Conservation (phyloP, 2,329 filamentous ascomycete species). For the Dactylellina cionopaga region DNA sequence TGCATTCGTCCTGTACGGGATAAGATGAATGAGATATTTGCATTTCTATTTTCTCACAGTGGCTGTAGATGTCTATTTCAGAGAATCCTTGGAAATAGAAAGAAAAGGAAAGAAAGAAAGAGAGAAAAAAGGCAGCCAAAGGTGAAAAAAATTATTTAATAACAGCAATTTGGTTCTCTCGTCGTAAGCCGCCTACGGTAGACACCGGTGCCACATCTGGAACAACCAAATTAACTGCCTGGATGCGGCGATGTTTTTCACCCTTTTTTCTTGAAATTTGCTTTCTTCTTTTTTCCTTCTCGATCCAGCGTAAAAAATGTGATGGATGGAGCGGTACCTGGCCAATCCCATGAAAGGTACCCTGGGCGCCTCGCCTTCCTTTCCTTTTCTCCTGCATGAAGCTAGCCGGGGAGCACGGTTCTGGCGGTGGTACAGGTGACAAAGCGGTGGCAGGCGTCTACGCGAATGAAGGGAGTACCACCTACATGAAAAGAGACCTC, state of each 20-base stretch:
- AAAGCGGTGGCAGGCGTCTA: background rate
- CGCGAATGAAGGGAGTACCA: background rate
- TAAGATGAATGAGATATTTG: background rate
- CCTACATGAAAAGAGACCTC: no score
- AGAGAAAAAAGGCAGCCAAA: background rate
- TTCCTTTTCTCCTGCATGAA: constrained; percentile 49
- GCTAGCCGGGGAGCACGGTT: constrained; percentile 18
- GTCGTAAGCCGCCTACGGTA: constrained; percentile 22
- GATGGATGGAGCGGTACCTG: constrained; percentile 28
- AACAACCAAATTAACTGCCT: constrained; percentile 33
- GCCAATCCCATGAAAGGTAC: constrained; percentile 40
- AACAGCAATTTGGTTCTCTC: background rate
- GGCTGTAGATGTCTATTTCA: no score
- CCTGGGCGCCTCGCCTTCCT: constrained; percentile 52
- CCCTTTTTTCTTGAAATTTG: background rate
- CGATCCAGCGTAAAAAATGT: constrained; percentile 28
- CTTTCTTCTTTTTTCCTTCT: constrained; percentile 31
- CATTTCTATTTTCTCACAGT: background rate
- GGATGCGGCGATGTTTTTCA: constrained; percentile 9
- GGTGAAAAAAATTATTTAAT: no score
- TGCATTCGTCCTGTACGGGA: background rate
- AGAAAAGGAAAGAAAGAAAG: background rate
- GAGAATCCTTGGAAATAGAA: no score
- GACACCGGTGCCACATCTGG: constrained; percentile 7
- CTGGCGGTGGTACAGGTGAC: background rate